Evolutionary conservation across 208 protist genomes (phyloP), one percentile per base, ranked within the genome.

Genomic region (Acanthamoeba sp.): DNA sequence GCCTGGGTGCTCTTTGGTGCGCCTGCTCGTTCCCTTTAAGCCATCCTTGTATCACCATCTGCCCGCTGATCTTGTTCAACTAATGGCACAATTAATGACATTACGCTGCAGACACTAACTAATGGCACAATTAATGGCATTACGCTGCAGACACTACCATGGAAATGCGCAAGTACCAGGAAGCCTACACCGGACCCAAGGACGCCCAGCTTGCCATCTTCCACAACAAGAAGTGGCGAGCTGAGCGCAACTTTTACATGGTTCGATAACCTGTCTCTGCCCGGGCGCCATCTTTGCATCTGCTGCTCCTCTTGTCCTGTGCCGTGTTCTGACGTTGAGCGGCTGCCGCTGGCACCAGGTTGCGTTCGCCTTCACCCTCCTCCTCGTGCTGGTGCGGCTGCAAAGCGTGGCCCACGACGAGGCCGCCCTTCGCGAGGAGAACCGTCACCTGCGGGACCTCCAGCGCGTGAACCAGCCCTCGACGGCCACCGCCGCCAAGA

Each of bases 221-320:
- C 82, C 82, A 66, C 82, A 90, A 90, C 50, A 59, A 45, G 52
- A 90, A 90, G 82, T 90, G 82, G 82, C 20, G 82, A 14, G 82
- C 82, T 20, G 82, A 90, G 82, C 82, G 82, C 27, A 90, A 90
- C 82, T 90, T 90, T 50, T 90, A 90, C 82, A 14, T 90, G 14
- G 82, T 90, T 5, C 40, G 16, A 22, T 34, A 38, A 9, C 66
- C 29, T 32, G 12, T 22, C 69, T 42, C 36, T 48, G 12, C 36
- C 69, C 69, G n/a, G n/a, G n/a, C n/a, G n/a, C n/a, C n/a, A n/a
- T n/a, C n/a, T n/a, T n/a, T n/a, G n/a, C n/a, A n/a, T n/a, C n/a
- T n/a, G n/a, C n/a, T n/a, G 48, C 48, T 55, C 48, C 10, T 16
- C 10, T 55, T 55, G 10, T 55, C 16, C 48, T 55, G 6, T 55